Evolutionary conservation across 2,329 filamentous ascomycete species (phyloP), one percentile per base, ranked within the genome.

Genomic region (Fusarium pininemorale): DNA sequence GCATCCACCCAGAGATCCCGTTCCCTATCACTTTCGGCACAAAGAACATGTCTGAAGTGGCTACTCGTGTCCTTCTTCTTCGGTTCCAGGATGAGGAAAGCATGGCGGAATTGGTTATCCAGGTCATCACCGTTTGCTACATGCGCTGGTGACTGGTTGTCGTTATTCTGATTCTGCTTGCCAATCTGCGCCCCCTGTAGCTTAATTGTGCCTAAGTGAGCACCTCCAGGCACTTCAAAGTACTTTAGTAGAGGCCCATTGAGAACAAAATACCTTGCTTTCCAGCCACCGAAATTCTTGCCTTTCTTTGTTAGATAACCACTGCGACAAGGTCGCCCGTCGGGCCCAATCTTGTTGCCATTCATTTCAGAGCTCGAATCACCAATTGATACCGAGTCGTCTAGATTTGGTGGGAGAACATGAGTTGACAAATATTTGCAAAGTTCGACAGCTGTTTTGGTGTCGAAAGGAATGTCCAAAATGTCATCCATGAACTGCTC

Each of bases 221-320:
- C 91, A 50, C 96, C 96, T 55, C 96, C 95, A 7, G 94, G 95
- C 5, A 93, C 90, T 82, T 99, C 96, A 78, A 94, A 98, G 81
- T 99, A 99, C 78, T 93, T 95, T 77, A 99, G 79, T 14, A 85
- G 83, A n/a, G 88, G 88, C 0, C 89, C 88, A 59, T 90, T 88
- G 18, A 90, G 84, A 28, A 90, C 83, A 78, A 91, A 92, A 79
- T 90, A 91, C 39, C 90, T 85, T 16, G 95, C 95, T 83, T 99
- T 99, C 96, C 96, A 99, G 55, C 96, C 96, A 58, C 96, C 96
- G 84, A 99, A 99, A 79, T 98, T 98, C 87, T 99, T 99, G 55
- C 96, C 96, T 76, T 94, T 90, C 85, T 99, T 99, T 5, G 96
- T 98, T 56, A 99, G 85, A 82, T 98, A 99, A 14, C 96, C 96